Conservation (phyloP, 257 asterid genomes). For the Petrea volubilis region DNA sequence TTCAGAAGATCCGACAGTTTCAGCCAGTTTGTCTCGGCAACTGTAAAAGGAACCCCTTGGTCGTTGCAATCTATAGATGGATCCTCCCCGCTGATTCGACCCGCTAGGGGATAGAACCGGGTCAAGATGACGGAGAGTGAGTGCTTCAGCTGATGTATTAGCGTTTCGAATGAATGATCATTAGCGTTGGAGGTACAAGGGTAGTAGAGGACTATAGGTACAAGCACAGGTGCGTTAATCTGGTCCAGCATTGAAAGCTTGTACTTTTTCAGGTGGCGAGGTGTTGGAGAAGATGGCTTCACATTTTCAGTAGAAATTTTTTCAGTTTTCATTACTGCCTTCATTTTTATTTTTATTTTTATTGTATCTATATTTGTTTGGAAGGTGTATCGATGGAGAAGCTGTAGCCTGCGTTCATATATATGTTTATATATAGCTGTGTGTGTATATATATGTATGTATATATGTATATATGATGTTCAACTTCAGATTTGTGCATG, state of each 20-base stretch:
- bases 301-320: slow-evolving; percentile 19
- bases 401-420: too few species aligned
- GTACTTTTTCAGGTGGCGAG: slow-evolving; percentile 26
- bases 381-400: too few species aligned
- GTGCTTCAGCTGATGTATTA: neutral
- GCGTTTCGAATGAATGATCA: neutral
- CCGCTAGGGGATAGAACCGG: slow-evolving; percentile 28
- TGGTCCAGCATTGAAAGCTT: slow-evolving; percentile 32
- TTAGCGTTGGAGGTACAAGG: neutral
- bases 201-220: slow-evolving; percentile 22
- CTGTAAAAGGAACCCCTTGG: slow-evolving; percentile 17
- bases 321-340: slow-evolving; percentile 6
- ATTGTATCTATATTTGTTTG: too few species aligned
- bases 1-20: slow-evolving; percentile 5
- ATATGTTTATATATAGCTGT: too few species aligned
- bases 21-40: neutral
- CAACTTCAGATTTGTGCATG: too few species aligned
- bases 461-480: too few species aligned
- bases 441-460: too few species aligned
- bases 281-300: slow-evolving; percentile 31
- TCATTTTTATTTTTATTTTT: too few species aligned
- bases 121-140: slow-evolving; percentile 17
- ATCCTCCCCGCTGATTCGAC: neutral
- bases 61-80: slow-evolving; percentile 23
- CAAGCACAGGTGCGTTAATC: neutral